Percentiles rank a stretch among this genome's conserved stretches.
Evolutionary conservation across 2,329 filamentous ascomycete species (phyloP).

Genomic region (Arachnopeziza araneosa): DNA sequence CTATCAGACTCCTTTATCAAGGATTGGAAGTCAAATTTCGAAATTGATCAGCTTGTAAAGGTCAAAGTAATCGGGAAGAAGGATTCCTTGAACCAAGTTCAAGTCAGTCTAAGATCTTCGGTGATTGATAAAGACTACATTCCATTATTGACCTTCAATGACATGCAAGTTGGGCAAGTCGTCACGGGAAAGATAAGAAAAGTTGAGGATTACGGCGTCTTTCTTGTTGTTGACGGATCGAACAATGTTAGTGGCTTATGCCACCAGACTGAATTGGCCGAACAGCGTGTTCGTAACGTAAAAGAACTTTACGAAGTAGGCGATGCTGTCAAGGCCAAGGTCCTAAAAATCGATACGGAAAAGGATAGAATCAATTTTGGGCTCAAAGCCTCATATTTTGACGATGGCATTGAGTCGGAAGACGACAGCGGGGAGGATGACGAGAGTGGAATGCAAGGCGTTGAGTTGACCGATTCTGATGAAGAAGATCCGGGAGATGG

Average conservation of each 20-base stretch:
- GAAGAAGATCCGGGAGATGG: conserved; percentile 37
- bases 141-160: conserved; percentile 65
- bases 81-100: conserved; percentile 61
- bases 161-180: conserved; percentile 72
- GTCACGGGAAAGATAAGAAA: conserved; percentile 89
- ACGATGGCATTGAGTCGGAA: conserved; percentile 48
- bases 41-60: conserved; percentile 84
- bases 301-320: conserved; percentile 84
- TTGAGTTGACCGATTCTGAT: conserved; percentile 38
- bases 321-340: conserved; percentile 86
- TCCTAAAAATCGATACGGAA: conserved; percentile 70
- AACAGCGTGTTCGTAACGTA: conserved; percentile 76
- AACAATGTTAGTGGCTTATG: conserved; percentile 88
- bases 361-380: conserved; percentile 82
- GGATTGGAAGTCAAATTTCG: conserved; percentile 88
- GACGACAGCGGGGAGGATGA: conserved; percentile 43
- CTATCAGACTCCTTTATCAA: conserved; percentile 89
- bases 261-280: conserved; percentile 87
- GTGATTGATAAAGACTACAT: conserved; percentile 74
- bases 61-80: conserved; percentile 77
- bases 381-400: conserved; percentile 88
- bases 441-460: conserved; percentile 38
- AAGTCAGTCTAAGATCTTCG: conserved; percentile 83
- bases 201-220: conserved; percentile 92
- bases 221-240: conserved; percentile 84